Evolutionary conservation across 2,329 filamentous ascomycete genomes (phyloP), one percentile per base, ranked within the genome.

Genomic region (Ascochyta pisi): DNA sequence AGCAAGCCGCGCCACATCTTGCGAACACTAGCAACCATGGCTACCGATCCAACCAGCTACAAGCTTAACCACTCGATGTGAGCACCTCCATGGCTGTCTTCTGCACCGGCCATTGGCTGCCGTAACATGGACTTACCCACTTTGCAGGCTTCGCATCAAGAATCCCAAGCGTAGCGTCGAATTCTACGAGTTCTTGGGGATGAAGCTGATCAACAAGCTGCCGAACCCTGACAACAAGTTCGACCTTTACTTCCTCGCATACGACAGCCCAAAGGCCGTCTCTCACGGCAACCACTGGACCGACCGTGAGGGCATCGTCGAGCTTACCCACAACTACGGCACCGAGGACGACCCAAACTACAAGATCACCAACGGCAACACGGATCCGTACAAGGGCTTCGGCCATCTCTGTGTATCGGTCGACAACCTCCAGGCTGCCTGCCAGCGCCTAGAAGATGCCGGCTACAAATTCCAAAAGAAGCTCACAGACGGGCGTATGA

Each of bases 381-480:
- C 83, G n/a, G 94, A 97, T 62, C 93, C 92, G 3, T 88, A 91
- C 82, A 89, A 91, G 81, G 76, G 92, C 80, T 82, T 95, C 71
- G 92, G 92, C 3, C 94, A 98, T 76, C 86, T 92, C 22, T 94
- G 91, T 69, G 88, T 98, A 73, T 79, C 78, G 8, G 82, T 84
- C 13, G 82, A 84, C 67, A 82, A 83, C 58, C 89, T 97, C 61
- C 90, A 96, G 79, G 91, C 89, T 3, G 93, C 94, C 2, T 98
- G 95, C 81, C 82, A 92, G 80, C 85, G 93, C 54, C 84, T 99
- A 58, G 92, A 96, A 76, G 90, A 94, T 72, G 92, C 90, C 6
- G 93, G 93, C 0, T 96, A 96, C 79, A 85, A 84, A 61, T 99
- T 98, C 79, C 92, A 98, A 83, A 98, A 98, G 86, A 96, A 91